phyloP scores from a whole-genome alignment of 2,329 filamentous ascomycete species.

The Shiraia sp. region DNA sequence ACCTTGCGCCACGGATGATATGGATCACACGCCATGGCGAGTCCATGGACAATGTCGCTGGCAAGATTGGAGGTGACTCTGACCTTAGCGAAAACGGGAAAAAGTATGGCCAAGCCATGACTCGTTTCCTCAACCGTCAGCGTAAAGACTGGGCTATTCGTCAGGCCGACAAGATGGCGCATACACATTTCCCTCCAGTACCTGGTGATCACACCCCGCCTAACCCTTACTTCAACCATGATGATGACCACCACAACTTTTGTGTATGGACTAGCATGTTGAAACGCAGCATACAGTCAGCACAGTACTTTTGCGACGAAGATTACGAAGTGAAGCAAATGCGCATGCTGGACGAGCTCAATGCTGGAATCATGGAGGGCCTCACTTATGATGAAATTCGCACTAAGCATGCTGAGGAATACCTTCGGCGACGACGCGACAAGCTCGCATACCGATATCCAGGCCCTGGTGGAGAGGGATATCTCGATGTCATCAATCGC shows the following conservation, averaged over 20 bases:
- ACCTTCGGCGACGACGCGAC: slow-evolving; percentile 74
- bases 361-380: slow-evolving; percentile 89
- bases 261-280: slow-evolving; percentile 99
- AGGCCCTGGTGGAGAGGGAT: slow-evolving; percentile 92
- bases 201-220: slow-evolving; percentile 92
- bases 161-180: slow-evolving; percentile 75
- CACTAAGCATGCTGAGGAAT: slow-evolving; percentile 78
- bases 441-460: slow-evolving; percentile 98
- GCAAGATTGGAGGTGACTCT: slow-evolving; percentile 90
- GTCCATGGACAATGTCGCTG: slow-evolving; percentile 81
- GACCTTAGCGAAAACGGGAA: slow-evolving; percentile 79
- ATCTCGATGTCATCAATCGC: slow-evolving; percentile 95
- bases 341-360: slow-evolving; percentile 97
- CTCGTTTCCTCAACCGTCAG: slow-evolving; percentile 81
- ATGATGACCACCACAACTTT: slow-evolving; percentile 74
- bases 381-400: slow-evolving; percentile 93
- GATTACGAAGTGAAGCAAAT: slow-evolving; percentile 94
- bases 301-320: slow-evolving; percentile 90
- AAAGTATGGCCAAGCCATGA: slow-evolving; percentile 76
- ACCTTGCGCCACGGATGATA: slow-evolving; percentile 90
- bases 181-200: slow-evolving; percentile 83
- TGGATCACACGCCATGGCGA: slow-evolving; percentile 98
- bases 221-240: slow-evolving; percentile 74
- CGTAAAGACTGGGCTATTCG: slow-evolving; percentile 80
- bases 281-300: slow-evolving; percentile 83